Conservation (phyloP, 2,329 filamentous ascomycete species). For the Helicocarpus griseus region DNA sequence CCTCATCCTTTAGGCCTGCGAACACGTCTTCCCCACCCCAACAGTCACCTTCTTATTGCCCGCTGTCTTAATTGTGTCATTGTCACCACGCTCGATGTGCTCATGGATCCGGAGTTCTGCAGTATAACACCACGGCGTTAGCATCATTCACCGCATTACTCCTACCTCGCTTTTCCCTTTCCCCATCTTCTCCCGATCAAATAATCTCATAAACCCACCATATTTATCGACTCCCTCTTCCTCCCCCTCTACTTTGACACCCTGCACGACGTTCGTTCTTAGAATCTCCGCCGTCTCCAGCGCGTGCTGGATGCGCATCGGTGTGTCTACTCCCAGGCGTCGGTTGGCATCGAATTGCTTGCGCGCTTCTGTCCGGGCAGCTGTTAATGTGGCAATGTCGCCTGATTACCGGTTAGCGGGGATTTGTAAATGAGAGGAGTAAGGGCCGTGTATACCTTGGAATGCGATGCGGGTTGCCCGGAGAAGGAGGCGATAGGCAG, state of each 20-base stretch:
- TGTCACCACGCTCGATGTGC: constrained; percentile 83
- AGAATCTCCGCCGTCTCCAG: constrained; percentile 73
- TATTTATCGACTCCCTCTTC: constrained; percentile 23
- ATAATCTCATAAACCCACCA: constrained; percentile 31
- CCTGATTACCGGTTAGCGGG: constrained; percentile 39
- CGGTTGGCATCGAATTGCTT: constrained; percentile 62
- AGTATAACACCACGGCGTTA: constrained; percentile 5
- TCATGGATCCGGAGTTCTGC: constrained; percentile 84
- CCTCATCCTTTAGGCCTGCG: constrained; percentile 15
- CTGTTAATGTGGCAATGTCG: constrained; percentile 57
- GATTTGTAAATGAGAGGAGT: not conserved
- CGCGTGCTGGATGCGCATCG: constrained; percentile 64
- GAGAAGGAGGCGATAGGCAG: constrained; percentile 20
- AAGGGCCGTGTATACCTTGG: constrained; percentile 47
- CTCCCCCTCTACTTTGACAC: constrained; percentile 41
- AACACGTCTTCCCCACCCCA: constrained; percentile 29
- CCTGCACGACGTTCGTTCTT: constrained; percentile 80
- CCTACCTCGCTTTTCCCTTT: not conserved
- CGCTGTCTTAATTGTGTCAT: constrained; percentile 72
- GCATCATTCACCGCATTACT: no score
- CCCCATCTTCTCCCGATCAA: not conserved
- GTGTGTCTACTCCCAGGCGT: constrained; percentile 48
- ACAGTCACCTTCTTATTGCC: constrained; percentile 32
- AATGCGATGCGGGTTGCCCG: constrained; percentile 50
- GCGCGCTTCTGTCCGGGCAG: constrained; percentile 64